Percentiles rank a stretch among this genome's conserved stretches.
Evolutionary conservation across 768 basidiomycete species (phyloP).

Genomic region (Boletus vinaceobasis): DNA sequence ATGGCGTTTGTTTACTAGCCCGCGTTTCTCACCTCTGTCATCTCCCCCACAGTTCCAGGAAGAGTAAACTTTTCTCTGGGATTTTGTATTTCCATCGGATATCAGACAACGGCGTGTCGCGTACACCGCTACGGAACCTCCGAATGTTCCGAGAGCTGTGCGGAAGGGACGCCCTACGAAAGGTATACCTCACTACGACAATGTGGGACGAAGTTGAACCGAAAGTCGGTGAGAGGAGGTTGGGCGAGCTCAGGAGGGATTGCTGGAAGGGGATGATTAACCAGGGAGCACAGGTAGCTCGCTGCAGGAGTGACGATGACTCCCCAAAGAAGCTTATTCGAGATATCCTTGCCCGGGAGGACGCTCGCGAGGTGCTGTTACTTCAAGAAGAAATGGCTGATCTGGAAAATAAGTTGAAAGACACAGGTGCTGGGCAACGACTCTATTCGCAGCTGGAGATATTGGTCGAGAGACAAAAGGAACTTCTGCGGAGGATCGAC

Average conservation of each 20-base stretch:
- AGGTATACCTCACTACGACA: constrained; percentile 36
- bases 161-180: constrained; percentile 26
- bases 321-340: constrained; percentile 9
- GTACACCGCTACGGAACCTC: constrained; percentile 32
- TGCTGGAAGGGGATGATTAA: constrained; percentile 10
- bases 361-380: neutral
- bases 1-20: neutral
- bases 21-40: neutral
- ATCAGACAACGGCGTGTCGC: constrained; percentile 36
- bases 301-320: constrained; percentile 8
- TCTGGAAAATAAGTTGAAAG: constrained; percentile 2
- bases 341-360: neutral
- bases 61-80: constrained; percentile 24
- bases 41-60: constrained; percentile 3
- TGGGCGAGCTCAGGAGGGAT: constrained; percentile 2
- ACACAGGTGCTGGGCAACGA: constrained; percentile 7
- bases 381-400: constrained; percentile 11
- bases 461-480: constrained; percentile 8
- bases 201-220: constrained; percentile 36
- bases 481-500: constrained; percentile 2
- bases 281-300: constrained; percentile 6
- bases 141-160: constrained; percentile 30
- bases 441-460: neutral
- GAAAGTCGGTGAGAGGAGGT: constrained; percentile 16
- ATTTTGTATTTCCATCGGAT: constrained; percentile 42